Conservation (phyloP, 176 grass and related monocot species). For the Paspalum vaginatum region DNA sequence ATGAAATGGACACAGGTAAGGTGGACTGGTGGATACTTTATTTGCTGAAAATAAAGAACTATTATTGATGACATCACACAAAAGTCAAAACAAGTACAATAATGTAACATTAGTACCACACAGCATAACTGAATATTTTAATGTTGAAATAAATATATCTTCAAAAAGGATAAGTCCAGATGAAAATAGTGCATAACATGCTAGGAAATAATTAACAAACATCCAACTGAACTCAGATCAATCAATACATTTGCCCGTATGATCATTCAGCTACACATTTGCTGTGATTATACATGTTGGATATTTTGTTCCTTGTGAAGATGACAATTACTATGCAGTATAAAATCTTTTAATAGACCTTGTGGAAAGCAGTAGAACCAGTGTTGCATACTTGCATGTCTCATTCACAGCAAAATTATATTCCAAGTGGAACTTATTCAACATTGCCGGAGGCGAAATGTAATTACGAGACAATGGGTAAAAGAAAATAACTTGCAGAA, state of each 20-base stretch:
- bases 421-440: slow-evolving; percentile 1
- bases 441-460: neutral
- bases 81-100: slow-evolving; percentile 1
- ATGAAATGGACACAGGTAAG: slow-evolving; percentile 43
- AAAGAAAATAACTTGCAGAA: slow-evolving; percentile 25
- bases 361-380: neutral
- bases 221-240: neutral
- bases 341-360: neutral
- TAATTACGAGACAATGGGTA: slow-evolving; percentile 1
- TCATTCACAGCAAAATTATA: slow-evolving; percentile 3
- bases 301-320: neutral
- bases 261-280: neutral
- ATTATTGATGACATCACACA: neutral
- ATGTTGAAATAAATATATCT: slow-evolving; percentile 4
- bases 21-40: slow-evolving; percentile 18
- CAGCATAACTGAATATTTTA: neutral
- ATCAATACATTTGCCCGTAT: neutral
- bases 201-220: slow-evolving; percentile 12
- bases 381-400: slow-evolving; percentile 26
- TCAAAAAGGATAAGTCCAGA: neutral
- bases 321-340: slow-evolving; percentile 30
- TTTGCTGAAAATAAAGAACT: neutral
- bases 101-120: slow-evolving; percentile 18
- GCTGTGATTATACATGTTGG: neutral
- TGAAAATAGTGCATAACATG: slow-evolving; percentile 2